Evolutionary conservation across 148 eudicot species (phyloP).

Genomic region (Spergularia bocconei): DNA sequence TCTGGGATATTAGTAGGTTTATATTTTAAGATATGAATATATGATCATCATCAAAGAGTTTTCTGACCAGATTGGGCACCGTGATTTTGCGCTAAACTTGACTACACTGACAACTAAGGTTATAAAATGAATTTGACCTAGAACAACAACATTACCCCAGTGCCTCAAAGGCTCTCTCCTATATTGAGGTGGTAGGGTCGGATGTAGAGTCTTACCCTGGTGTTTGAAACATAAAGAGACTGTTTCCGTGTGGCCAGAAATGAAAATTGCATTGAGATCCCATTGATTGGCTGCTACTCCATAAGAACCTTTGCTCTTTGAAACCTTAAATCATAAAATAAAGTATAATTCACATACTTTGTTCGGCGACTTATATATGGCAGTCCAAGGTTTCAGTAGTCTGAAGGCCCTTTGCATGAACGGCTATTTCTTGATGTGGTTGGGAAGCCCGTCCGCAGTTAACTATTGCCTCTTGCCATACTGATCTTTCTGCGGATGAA

Average conservation of each 20-base stretch:
- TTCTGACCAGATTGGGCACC: neutral
- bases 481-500: too few relatives aligned
- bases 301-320: too few relatives aligned
- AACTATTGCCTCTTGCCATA: too few relatives aligned
- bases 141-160: neutral
- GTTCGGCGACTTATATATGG: neutral
- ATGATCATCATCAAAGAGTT: neutral
- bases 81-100: neutral
- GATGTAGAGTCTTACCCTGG: too few relatives aligned
- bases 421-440: neutral
- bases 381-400: neutral
- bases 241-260: too few relatives aligned
- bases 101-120: slow-evolving; percentile 4
- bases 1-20: too few relatives aligned
- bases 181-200: too few relatives aligned
- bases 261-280: too few relatives aligned
- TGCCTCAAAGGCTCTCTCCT: too few relatives aligned
- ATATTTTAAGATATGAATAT: neutral
- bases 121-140: neutral
- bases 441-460: neutral
- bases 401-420: neutral
- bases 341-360: neutral
- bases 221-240: too few relatives aligned
- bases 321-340: too few relatives aligned
- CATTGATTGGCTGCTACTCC: too few relatives aligned